Evolutionary conservation across 177 flowering plant species (phyloP).

Genomic region (Vitis hybrid): DNA sequence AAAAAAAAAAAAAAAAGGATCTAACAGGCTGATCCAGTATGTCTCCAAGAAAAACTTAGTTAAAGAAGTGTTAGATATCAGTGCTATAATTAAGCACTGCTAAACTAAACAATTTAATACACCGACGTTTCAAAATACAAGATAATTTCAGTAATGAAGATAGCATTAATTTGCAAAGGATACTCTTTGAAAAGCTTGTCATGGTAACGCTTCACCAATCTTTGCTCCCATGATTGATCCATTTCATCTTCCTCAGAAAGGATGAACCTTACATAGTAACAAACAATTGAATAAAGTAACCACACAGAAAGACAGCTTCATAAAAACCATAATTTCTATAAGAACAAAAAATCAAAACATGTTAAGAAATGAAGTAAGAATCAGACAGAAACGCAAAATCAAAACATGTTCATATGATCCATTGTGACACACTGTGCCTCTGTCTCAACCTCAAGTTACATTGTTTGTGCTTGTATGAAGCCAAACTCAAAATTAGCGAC

Average conservation of each 20-base stretch:
- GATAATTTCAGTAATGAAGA: background rate
- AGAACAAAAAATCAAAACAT: background rate
- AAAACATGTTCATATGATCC: too few relatives aligned
- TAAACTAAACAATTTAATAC: background rate
- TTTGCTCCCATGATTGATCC: slow-evolving; percentile 90
- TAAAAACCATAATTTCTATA: background rate
- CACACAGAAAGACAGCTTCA: background rate
- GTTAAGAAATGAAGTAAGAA: background rate
- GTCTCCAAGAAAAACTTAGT: background rate
- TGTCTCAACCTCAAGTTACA: too few relatives aligned
- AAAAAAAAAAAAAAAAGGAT: too few relatives aligned
- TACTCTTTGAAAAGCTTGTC: slow-evolving; percentile 98
- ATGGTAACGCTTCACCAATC: slow-evolving; percentile 93
- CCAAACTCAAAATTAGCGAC: too few relatives aligned
- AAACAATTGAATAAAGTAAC: background rate
- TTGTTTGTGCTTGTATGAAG: too few relatives aligned
- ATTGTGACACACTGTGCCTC: too few relatives aligned
- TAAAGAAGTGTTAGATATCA: background rate
- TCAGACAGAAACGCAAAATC: too few relatives aligned
- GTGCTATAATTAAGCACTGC: background rate
- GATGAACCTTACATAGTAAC: slow-evolving; percentile 59
- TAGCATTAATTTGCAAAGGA: slow-evolving; percentile 48
- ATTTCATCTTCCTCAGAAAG: slow-evolving; percentile 91
- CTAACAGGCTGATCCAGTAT: background rate
- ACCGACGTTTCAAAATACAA: background rate